phyloP scores from a whole-genome alignment of 2,329 filamentous ascomycete species.

The Cercospora beticola region DNA sequence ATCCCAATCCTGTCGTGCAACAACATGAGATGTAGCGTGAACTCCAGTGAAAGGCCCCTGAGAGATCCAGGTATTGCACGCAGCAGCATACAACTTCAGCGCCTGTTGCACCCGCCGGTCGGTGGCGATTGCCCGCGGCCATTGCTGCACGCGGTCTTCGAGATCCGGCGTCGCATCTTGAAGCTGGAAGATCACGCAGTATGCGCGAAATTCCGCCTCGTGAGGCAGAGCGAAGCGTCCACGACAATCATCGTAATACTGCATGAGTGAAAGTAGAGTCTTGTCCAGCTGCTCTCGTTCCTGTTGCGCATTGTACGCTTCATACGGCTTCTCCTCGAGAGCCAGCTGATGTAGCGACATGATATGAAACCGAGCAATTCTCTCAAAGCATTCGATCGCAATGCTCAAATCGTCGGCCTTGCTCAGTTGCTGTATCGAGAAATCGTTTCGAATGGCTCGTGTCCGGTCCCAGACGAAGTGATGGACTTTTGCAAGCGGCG shows the following conservation, averaged over 20 bases:
- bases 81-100: constrained; percentile 57
- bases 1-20: constrained; percentile 59
- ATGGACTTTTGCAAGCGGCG: constrained; percentile 55
- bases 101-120: constrained; percentile 57
- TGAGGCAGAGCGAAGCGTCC: constrained; percentile 53
- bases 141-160: constrained; percentile 58
- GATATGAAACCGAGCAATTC: constrained; percentile 64
- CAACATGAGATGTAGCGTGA: constrained; percentile 47
- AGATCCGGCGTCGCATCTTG: constrained; percentile 52
- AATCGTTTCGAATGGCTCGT: constrained; percentile 63
- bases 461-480: constrained; percentile 67
- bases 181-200: constrained; percentile 59
- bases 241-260: constrained; percentile 59
- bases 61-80: constrained; percentile 53
- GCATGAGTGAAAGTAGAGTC: constrained; percentile 60
- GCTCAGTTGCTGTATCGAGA: constrained; percentile 61
- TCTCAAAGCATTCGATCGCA: constrained; percentile 61
- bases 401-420: constrained; percentile 56
- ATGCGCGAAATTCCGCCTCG: constrained; percentile 64
- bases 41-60: constrained; percentile 52
- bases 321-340: constrained; percentile 48
- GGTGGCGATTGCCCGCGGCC: constrained; percentile 51
- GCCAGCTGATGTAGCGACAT: constrained; percentile 61
- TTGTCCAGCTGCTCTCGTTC: constrained; percentile 65
- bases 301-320: constrained; percentile 57